These are phyloP conservation scores for Candida nanaspora DNA, from an alignment of 805 yeast genomes.

Conservation along the genomic window DNA sequence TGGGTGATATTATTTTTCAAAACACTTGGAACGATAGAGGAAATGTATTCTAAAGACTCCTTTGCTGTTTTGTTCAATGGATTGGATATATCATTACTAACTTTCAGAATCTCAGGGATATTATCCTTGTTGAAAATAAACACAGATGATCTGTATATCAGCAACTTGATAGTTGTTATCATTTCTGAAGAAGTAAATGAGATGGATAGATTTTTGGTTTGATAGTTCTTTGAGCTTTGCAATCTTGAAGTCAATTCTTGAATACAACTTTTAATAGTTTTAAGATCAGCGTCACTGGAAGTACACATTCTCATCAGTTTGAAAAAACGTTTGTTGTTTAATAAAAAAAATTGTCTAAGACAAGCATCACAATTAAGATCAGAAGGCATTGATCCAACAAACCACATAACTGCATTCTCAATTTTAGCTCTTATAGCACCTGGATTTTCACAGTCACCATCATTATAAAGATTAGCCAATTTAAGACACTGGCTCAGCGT, in stretches of 20 bases:
- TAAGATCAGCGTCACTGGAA: conserved; percentile 51
- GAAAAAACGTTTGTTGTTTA: conserved; percentile 53
- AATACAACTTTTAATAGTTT: conserved; percentile 51
- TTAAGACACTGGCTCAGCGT: conserved; percentile 44
- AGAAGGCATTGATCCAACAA: conserved; percentile 49
- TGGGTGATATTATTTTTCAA: conserved; percentile 52
- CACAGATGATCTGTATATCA: conserved; percentile 56
- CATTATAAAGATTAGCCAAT: conserved; percentile 38
- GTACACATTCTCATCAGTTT: conserved; percentile 49
- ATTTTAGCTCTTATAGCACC: conserved; percentile 26
- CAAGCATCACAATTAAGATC: conserved; percentile 38
- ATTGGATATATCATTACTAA: conserved; percentile 30
- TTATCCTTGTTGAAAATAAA: conserved; percentile 61
- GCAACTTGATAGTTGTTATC: conserved; percentile 44
- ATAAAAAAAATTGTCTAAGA: conserved; percentile 42
- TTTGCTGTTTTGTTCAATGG: conserved; percentile 34
- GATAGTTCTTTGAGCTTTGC: conserved; percentile 42
- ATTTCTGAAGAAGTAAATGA: conserved; percentile 29
- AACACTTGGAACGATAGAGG: conserved; percentile 54
- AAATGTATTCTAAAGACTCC: conserved; percentile 50
- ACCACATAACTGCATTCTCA: conserved; percentile 55
- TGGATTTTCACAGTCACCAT: conserved; percentile 15
- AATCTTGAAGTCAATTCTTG: conserved; percentile 55
- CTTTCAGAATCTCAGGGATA: conserved; percentile 44
- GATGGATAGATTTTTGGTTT: conserved; percentile 8